Base-by-base conservation (phyloP, 768 basidiomycete species). In the Rhizopogon rudus region DNA sequence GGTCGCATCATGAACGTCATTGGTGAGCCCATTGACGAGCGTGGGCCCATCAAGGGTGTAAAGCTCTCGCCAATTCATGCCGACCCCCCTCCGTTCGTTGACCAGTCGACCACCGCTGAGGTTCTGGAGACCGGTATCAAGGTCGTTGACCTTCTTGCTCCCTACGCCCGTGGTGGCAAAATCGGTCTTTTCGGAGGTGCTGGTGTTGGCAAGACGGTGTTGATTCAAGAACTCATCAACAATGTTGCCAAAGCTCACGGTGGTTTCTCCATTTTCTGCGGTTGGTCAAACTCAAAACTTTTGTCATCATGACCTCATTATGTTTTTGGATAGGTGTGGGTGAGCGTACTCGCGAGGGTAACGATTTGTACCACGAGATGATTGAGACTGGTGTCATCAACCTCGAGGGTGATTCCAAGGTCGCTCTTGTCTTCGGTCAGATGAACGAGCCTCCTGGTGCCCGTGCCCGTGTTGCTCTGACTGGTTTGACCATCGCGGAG, bases 381-480 rank as follows among this genome's bases (percentile, higher is more conserved):
- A 98, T 98, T 77, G 96, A 99, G 75, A 99, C 97, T 55, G 97
- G 97, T 86, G 97, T 99, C 84, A 99, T 99, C 84, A 96, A 98
- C 78, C 87, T 98, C 70, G 84, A 98, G 71, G 97, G 96, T 75
- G 95, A 98, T 76, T 99, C 97, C 73, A 99, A 99, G 85, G 97
- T 98, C 76, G 96, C 97, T 67, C 87, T 99, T 61, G 97, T 99
- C 65, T 99, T 99, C 81, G 97, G 97, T 81, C 97, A 99, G 79
- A 99, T 99, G 97, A 99, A 99, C 80, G 97, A 99, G 81, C 97
- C 97, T 72, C 97, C 97, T 66, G 97, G 97, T 85, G 97, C 97
- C 64, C 95, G 97, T 86, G 97, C 97, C 68, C 97, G 97, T 90
- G 97, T 99, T 67, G 97, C 97, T 61, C 86, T 99, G 67, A 98